These are phyloP conservation scores for Cubamyces sp. DNA, from an alignment of 768 basidiomycete genomes.

Conservation along the genomic window DNA sequence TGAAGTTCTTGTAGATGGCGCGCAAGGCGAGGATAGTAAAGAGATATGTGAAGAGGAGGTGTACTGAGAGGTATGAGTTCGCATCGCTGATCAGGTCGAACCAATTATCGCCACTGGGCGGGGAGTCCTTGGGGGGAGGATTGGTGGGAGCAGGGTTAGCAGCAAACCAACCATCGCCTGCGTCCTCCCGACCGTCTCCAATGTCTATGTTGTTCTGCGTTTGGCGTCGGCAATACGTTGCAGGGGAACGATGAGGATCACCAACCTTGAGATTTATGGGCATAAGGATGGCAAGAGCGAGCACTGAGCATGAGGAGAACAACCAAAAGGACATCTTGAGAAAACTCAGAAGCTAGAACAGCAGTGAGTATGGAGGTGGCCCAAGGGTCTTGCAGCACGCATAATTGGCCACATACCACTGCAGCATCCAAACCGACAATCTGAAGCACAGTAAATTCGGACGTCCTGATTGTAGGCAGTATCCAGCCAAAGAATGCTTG, in stretches of 20 bases:
- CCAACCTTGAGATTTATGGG: constrained; percentile 92
- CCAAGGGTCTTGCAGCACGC: too few species aligned
- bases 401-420: constrained; percentile 63
- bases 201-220: constrained; percentile 74
- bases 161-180: constrained; percentile 49
- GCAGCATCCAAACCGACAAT: constrained; percentile 97
- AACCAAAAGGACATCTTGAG: constrained; percentile 94
- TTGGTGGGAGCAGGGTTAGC: constrained; percentile 34
- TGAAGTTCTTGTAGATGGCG: constrained; percentile 88
- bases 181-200: constrained; percentile 52
- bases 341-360: constrained; percentile 83
- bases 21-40: constrained; percentile 88
- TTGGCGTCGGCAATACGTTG: background rate
- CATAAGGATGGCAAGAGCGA: constrained; percentile 86
- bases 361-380: background rate
- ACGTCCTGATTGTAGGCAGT: constrained; percentile 85
- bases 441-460: constrained; percentile 92
- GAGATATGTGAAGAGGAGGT: constrained; percentile 92
- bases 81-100: constrained; percentile 89
- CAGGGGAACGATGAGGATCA: constrained; percentile 2
- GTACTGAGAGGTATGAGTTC: constrained; percentile 84
- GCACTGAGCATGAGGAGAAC: constrained; percentile 84
- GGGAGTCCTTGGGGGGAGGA: constrained; percentile 11
- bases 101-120: constrained; percentile 54
- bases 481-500: constrained; percentile 96